Percentiles rank a stretch among this genome's conserved stretches.
These are phyloP conservation scores for Lentinula novae-zelandiae DNA, from an alignment of 1,284 basidiomycete genomes.

Conservation along the genomic window DNA sequence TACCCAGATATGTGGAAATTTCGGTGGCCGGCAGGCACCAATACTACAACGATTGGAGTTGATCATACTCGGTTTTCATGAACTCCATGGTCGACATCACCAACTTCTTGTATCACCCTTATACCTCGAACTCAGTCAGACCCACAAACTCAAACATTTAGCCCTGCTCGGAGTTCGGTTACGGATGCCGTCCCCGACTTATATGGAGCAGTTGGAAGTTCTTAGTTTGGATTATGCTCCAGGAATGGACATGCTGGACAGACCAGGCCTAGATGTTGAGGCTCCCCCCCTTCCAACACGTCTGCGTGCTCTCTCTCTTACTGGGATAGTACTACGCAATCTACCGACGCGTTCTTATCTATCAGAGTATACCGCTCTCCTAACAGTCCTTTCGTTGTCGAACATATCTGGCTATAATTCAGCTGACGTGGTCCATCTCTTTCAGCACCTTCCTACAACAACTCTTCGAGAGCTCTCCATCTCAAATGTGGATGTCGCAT, in stretches of 20 bases:
- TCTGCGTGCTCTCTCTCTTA: background rate
- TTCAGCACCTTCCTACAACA: conserved; percentile 1
- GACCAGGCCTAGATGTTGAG: background rate
- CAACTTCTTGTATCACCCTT: background rate
- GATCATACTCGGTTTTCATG: background rate
- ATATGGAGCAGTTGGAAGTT: background rate
- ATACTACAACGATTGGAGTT: background rate
- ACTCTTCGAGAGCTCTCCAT: conserved; percentile 4
- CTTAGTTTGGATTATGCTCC: background rate
- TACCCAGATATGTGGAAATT: background rate
- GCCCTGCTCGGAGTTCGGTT: background rate
- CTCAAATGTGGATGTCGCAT: background rate
- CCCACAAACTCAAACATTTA: background rate
- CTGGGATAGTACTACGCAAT: background rate
- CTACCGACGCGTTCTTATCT: background rate
- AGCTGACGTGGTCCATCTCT: background rate
- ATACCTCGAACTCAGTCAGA: background rate
- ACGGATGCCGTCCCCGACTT: background rate
- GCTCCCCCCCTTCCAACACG: background rate
- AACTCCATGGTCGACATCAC: background rate
- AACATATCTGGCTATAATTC: background rate
- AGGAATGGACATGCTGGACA: conserved; percentile 1
- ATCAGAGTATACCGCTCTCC: conserved; percentile 1
- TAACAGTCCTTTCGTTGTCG: background rate
- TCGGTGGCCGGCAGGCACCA: background rate